Base-by-base conservation (phyloP, 768 basidiomycete genomes). In the Russula griseocarnosa region DNA sequence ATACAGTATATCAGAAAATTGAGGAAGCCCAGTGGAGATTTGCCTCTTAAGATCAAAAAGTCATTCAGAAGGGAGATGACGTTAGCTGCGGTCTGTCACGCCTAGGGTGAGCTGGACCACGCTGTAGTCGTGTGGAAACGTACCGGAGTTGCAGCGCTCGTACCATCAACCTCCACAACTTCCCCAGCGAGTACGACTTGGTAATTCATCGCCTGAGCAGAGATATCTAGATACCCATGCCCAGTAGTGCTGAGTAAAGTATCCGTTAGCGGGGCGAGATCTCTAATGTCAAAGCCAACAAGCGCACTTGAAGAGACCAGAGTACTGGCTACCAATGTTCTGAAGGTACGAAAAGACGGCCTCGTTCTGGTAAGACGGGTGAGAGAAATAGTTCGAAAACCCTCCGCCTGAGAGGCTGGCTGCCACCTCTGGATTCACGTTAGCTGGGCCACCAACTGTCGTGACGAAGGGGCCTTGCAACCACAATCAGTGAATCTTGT, bases 351-450 rank as follows among this genome's bases (percentile, higher is more conserved):
- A 63, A 20, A 67, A 49, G 3, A 77, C 76, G 3, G 71, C 70
- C 11, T 60, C 40, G 1, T 64, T 30, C 67, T 77, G 76, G 61
- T 73, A 78, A 60, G 64, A 65, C 51, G 53, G 67, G 14, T 55
- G 71, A 26, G 72, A 55, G 50, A 77, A 76, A 67, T 74, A 74
- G 69, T 76, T 76, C 24, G 84, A 86, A 74, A 87, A 88, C 2
- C 87, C 87, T 46, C 87, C 88, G 2, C 86, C 85, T 22, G 86
- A 84, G 74, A 87, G 84, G 72, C 72, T 76, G 55, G 80, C 75
- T 13, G 82, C 86, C 42, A 81, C 75, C 71, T 89, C 86, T 6
- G 86, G 86, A 71, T 81, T 82, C 60, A 85, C 73, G 51, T 74
- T 74, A 1, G 77, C 80, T 0, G 88, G 90, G 3, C 86, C 76